These are phyloP conservation scores for Podila epicladia DNA, from an alignment of 192 early-diverging fungal genomes.

Conservation along the genomic window DNA sequence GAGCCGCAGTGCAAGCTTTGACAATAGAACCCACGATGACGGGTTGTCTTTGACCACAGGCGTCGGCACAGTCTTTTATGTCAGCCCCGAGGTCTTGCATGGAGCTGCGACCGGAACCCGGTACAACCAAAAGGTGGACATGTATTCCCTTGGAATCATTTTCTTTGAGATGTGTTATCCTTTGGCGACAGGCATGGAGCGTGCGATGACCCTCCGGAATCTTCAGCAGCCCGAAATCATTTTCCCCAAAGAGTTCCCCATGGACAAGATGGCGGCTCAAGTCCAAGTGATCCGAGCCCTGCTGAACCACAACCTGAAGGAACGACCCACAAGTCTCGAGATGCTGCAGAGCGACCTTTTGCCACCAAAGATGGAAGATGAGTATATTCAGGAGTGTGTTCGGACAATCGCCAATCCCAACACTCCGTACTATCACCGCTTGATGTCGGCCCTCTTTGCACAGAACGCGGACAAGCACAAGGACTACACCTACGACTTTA, in stretches of 20 bases:
- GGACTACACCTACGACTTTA: constrained; percentile 92
- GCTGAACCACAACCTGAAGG: constrained; percentile 78
- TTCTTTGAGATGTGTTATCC: constrained; percentile 84
- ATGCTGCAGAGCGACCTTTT: constrained; percentile 82
- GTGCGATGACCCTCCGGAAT: constrained; percentile 72
- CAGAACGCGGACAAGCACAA: constrained; percentile 83
- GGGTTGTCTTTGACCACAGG: constrained; percentile 81
- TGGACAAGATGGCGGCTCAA: constrained; percentile 71
- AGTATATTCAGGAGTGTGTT: constrained; percentile 91
- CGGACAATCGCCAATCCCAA: constrained; percentile 90
- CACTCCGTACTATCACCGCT: constrained; percentile 82
- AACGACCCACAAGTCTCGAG: constrained; percentile 83
- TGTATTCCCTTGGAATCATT: constrained; percentile 85
- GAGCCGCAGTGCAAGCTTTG: constrained; percentile 48
- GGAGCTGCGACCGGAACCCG: constrained; percentile 52
- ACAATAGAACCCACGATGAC: constrained; percentile 36
- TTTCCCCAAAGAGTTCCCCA: constrained; percentile 79
- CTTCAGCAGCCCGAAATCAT: constrained; percentile 71
- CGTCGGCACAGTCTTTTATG: constrained; percentile 93
- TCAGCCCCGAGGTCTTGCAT: constrained; percentile 65
- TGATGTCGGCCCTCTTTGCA: constrained; percentile 85
- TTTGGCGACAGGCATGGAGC: constrained; percentile 82
- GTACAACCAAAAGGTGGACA: constrained; percentile 86
- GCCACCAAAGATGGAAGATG: constrained; percentile 88
- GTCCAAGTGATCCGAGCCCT: constrained; percentile 75